Percentiles rank a stretch among this genome's conserved stretches.
These are phyloP conservation scores for Trypanosoma brucei DNA, from an alignment of 208 protist genomes.

Conservation along the genomic window DNA sequence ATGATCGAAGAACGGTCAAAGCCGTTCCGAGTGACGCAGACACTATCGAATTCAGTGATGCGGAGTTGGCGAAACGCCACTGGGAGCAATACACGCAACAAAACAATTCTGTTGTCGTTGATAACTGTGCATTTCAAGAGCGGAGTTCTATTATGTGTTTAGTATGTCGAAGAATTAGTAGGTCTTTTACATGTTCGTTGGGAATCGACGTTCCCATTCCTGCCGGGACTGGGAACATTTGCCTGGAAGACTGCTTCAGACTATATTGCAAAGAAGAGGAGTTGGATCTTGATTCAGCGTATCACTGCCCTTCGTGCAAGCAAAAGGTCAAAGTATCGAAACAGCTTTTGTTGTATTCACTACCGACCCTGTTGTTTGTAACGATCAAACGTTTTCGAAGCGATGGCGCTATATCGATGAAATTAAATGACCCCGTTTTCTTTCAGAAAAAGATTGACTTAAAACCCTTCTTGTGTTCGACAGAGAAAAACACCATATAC, in stretches of 20 bases:
- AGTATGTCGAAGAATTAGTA: slow-evolving; percentile 48
- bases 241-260: slow-evolving; percentile 72
- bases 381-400: slow-evolving; percentile 81
- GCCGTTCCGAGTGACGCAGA: slow-evolving; percentile 46
- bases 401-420: slow-evolving; percentile 79
- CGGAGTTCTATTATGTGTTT: slow-evolving; percentile 64
- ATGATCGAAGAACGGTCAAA: slow-evolving; percentile 39
- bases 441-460: slow-evolving; percentile 73
- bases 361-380: slow-evolving; percentile 75
- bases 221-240: slow-evolving; percentile 9
- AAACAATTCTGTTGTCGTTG: slow-evolving; percentile 93
- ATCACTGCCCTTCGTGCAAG: slow-evolving; percentile 56
- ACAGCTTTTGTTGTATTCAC: slow-evolving; percentile 69
- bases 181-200: slow-evolving; percentile 50
- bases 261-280: slow-evolving; percentile 75
- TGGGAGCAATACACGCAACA: slow-evolving; percentile 74
- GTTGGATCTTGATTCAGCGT: slow-evolving; percentile 62
- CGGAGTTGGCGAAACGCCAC: slow-evolving; percentile 62
- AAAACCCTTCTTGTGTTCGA: slow-evolving; percentile 54
- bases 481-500: slow-evolving; percentile 51
- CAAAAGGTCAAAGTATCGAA: slow-evolving; percentile 70
- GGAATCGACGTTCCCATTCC: slow-evolving; percentile 79
- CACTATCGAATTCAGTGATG: slow-evolving; percentile 64
- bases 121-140: slow-evolving; percentile 81
- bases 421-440: slow-evolving; percentile 48